Percentiles rank a stretch among this genome's conserved stretches.
These are phyloP conservation scores for Candida sphagnicola DNA, from an alignment of 805 yeast genomes.

Conservation along the genomic window DNA sequence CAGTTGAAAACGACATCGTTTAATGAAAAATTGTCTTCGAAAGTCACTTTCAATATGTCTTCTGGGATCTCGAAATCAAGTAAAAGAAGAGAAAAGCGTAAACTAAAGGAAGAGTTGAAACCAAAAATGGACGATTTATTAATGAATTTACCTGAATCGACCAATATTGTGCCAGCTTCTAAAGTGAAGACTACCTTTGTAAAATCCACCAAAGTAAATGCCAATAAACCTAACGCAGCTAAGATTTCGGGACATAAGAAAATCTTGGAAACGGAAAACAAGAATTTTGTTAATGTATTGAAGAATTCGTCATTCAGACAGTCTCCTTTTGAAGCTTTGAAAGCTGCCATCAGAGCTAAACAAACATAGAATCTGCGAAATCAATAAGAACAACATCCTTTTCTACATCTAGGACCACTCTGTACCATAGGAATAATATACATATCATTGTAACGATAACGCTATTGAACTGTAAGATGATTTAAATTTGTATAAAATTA, in stretches of 20 bases:
- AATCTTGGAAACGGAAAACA: constrained; percentile 55
- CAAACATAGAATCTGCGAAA: not conserved
- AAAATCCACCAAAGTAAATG: constrained; percentile 17
- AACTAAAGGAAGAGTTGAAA: constrained; percentile 56
- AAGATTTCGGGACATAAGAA: constrained; percentile 36
- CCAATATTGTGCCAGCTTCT: constrained; percentile 13
- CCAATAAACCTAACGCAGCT: constrained; percentile 51
- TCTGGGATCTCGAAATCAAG: constrained; percentile 63
- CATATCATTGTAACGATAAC: no score
- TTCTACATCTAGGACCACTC: no score
- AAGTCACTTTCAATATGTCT: constrained; percentile 30
- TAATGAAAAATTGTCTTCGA: constrained; percentile 22
- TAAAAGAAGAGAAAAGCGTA: constrained; percentile 57
- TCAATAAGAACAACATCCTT: not conserved
- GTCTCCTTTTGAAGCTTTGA: constrained; percentile 64
- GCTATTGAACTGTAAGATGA: no score
- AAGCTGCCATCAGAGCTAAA: constrained; percentile 43
- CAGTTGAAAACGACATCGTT: constrained; percentile 35
- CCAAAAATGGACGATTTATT: constrained; percentile 67
- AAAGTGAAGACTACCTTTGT: constrained; percentile 13
- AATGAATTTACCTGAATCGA: constrained; percentile 41
- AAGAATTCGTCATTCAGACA: constrained; percentile 50
- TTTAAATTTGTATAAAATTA: no score
- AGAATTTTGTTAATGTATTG: constrained; percentile 55
- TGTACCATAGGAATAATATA: no score